Evolutionary conservation across 2,329 filamentous ascomycete genomes (phyloP), one percentile per base, ranked within the genome.

Genomic region (Fusarium lyarnte): DNA sequence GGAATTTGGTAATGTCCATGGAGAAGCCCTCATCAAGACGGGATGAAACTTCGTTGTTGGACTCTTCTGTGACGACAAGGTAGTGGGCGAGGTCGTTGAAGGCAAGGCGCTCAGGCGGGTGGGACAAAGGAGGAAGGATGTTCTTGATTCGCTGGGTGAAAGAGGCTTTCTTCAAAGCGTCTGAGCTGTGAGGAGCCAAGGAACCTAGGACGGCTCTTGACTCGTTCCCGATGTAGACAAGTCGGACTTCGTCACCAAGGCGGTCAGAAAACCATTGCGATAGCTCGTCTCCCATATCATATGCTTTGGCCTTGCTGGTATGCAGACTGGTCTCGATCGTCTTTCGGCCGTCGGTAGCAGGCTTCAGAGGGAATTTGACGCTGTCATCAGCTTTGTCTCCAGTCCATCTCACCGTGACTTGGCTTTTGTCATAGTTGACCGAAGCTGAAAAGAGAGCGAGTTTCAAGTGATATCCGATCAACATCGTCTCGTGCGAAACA

Each of bases 1-100:
- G 62, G 17, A 77, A 77, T 27, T 77, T 77, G 36, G 73, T 76
- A 3, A 77, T 63, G 7, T 77, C 75, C 75, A 77, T 77, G 0
- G 58, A 55, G 6, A 19, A 62, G 1, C 64, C 66, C 2, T 74
- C 58, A 0, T 59, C 58, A 0, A 77, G 41, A 0, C 75, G 67
- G 0, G 75, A 73, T 3, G 73, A 66, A 16, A 74, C 66, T 19
- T 77, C 41, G 2, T 72, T 33, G 25, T 77, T 77, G 2, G 74
- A 77, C 29, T 77, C 75, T 38, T 77, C 75, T 4, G 75, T 77
- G 11, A 77, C 75, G 7, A 77, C 69, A 2, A 77, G 38, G 10
- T 77, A 77, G 14, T 77, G 75, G 1, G 73, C 75, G 8, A 77
- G 45, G 13, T 77, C 73, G 21, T 66, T 73, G 23, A 77, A 77